Base-by-base conservation (phyloP, 306 rosid species). In the Trifolium dubium region DNA sequence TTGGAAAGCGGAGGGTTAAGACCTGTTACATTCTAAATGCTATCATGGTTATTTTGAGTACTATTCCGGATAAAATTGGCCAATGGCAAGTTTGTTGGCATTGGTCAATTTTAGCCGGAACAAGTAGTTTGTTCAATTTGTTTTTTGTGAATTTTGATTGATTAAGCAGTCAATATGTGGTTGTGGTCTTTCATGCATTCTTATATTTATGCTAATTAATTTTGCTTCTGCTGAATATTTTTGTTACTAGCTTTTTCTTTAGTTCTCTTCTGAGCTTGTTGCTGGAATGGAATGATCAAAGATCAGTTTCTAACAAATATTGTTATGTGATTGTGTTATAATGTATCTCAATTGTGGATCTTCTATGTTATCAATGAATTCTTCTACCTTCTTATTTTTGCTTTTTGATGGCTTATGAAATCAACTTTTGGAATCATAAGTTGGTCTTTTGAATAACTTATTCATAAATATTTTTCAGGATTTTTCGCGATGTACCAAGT, bases 401-500 rank as follows among this genome's bases (percentile, higher is more conserved):
- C 35, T 28, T 56, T 56, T 56, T 9, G 23, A 49, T 49, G 55
- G 55, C 19, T 49, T 49, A 9, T 49, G 15, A 56, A 11, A 23
- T 28, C 3, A 10, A 4, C 29, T 47, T 39, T 56, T 63, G 40
- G 39, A 74, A 15, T 63, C 30, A 46, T 41, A 28, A 59, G 62
- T 68, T 63, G 29, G 23, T 43, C 69, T 63, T 62, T 56, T 67
- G 56, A 78, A 35, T 88, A 63, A 77, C 77, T 75, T 53, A 51
- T 69, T 64, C 67, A 35, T 65, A 64, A 30, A 78, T 23, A 58
- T 77, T 31, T 18, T 87, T 87, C 49, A 95, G 99, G 99, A 95
- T 95, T 77, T 95, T 95, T 76, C 97, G 96, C 7, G 99, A 95
- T 83, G 97, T 95, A 78, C 98, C 97, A 10, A 92, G 99, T 67